These are phyloP conservation scores for Pleurozium schreberi DNA, from an alignment of 225 moss, liverwort and hornwort genomes.

Conservation along the genomic window DNA sequence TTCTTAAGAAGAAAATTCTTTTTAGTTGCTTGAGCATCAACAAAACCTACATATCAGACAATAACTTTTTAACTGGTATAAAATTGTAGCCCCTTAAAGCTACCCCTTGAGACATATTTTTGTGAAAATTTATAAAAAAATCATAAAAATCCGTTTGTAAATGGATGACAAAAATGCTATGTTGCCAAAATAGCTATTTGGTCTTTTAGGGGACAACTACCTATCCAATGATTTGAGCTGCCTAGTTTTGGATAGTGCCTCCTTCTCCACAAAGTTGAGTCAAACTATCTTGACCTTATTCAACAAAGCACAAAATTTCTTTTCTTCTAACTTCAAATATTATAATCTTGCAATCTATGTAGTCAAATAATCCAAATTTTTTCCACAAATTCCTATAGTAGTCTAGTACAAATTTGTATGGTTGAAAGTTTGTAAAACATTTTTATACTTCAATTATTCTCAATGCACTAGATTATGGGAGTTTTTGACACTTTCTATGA, in stretches of 20 bases:
- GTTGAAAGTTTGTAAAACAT: background rate
- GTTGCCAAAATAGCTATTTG: no score
- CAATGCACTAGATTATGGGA: background rate
- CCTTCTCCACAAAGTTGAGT: background rate
- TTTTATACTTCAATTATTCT: background rate
- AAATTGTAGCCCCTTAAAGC: no score
- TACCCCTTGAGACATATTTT: no score
- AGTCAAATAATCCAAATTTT: no score
- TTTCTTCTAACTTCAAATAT: background rate
- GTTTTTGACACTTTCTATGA: background rate
- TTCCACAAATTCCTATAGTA: background rate
- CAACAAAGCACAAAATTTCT: fast-evolving
- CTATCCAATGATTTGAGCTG: fast-evolving
- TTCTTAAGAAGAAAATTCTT: no score
- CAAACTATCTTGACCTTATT: background rate
- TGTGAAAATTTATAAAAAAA: no score
- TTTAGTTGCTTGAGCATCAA: no score
- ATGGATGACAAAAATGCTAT: no score
- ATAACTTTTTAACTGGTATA: no score
- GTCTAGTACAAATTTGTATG: background rate
- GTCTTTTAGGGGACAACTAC: no score
- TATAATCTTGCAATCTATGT: background rate
- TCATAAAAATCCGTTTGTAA: no score
- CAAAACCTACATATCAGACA: no score
- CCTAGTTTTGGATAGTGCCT: background rate